phyloP scores from a whole-genome alignment of 2,329 filamentous ascomycete genomes.

The Aspergillus novoparasiticus region DNA sequence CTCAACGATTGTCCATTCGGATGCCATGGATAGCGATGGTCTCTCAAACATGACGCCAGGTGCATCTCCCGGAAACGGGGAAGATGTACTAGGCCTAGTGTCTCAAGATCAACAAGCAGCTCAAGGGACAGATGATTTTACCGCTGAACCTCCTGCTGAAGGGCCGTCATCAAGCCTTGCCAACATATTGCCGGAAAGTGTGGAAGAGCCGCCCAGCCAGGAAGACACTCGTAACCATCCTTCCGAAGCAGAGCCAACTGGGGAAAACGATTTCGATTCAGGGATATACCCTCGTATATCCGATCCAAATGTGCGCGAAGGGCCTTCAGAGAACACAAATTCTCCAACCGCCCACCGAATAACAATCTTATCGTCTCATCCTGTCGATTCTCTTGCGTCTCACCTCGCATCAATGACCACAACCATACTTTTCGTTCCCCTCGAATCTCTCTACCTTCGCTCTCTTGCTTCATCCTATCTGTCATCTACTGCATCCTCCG shows the following conservation, averaged over 20 bases:
- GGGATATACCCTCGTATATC: slow-evolving; percentile 21
- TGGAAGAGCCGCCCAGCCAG: slow-evolving; percentile 33
- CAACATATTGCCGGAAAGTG: slow-evolving; percentile 34
- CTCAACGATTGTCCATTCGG: slow-evolving; percentile 17
- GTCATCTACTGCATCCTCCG: slow-evolving; percentile 28
- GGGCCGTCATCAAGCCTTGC: slow-evolving; percentile 14
- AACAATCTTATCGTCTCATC: slow-evolving; percentile 46
- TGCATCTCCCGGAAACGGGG: slow-evolving; percentile 18
- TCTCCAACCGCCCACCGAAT: slow-evolving; percentile 37
- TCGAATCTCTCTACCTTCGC: slow-evolving; percentile 45
- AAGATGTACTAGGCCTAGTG: slow-evolving; percentile 11
- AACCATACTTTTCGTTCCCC: slow-evolving; percentile 41
- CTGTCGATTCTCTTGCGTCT: slow-evolving; percentile 45
- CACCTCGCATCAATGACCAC: slow-evolving; percentile 43
- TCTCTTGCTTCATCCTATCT: slow-evolving; percentile 43
- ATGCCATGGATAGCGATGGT: slow-evolving; percentile 25
- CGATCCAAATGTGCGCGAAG: slow-evolving; percentile 21
- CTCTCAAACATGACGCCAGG: slow-evolving; percentile 26
- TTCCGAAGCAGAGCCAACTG: slow-evolving; percentile 14
- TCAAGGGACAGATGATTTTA: slow-evolving; percentile 11
- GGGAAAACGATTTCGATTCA: slow-evolving; percentile 19
- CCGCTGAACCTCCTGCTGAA: slow-evolving; percentile 14
- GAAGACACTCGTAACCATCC: slow-evolving; percentile 21
- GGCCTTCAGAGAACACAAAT: slow-evolving; percentile 9
- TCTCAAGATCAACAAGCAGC: slow-evolving; percentile 11